Conservation (phyloP, 495 filamentous ascomycete genomes). For the Hyaloscypha variabilis region DNA sequence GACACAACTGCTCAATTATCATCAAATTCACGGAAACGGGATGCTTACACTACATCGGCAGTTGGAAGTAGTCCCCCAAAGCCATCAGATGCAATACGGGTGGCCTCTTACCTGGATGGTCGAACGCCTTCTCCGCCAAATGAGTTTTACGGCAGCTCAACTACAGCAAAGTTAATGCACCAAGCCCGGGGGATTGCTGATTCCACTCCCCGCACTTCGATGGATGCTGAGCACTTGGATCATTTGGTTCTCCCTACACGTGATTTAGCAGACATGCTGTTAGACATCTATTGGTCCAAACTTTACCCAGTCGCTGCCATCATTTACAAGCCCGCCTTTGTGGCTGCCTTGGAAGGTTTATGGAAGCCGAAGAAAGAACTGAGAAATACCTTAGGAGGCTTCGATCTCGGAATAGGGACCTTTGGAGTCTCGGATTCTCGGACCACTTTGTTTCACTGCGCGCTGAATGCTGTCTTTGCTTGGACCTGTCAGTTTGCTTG, state of each 20-base stretch:
- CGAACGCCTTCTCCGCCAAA: slow-evolving; percentile 34
- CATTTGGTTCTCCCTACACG: slow-evolving; percentile 45
- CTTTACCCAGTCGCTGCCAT: slow-evolving; percentile 49
- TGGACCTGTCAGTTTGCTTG: slow-evolving; percentile 45
- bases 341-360: slow-evolving; percentile 45
- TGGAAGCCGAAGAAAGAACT: slow-evolving; percentile 37
- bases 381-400: slow-evolving; percentile 22
- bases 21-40: too few relatives aligned
- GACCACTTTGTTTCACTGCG: slow-evolving; percentile 47
- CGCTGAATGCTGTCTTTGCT: slow-evolving; percentile 49
- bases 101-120: slow-evolving; percentile 33
- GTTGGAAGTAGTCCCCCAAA: too few relatives aligned
- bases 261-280: slow-evolving; percentile 45
- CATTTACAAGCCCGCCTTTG: slow-evolving; percentile 47
- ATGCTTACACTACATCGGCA: too few relatives aligned
- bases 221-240: not conserved
- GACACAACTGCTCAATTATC: too few relatives aligned
- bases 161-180: slow-evolving; percentile 46
- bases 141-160: slow-evolving; percentile 47
- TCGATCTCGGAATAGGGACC: slow-evolving; percentile 43
- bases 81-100: slow-evolving; percentile 31
- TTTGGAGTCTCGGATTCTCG: slow-evolving; percentile 38
- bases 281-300: slow-evolving; percentile 44
- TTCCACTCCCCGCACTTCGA: not conserved
- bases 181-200: slow-evolving; percentile 30